Conservation (phyloP, 192 early-diverging fungal genomes). For the Backusella westeae region DNA sequence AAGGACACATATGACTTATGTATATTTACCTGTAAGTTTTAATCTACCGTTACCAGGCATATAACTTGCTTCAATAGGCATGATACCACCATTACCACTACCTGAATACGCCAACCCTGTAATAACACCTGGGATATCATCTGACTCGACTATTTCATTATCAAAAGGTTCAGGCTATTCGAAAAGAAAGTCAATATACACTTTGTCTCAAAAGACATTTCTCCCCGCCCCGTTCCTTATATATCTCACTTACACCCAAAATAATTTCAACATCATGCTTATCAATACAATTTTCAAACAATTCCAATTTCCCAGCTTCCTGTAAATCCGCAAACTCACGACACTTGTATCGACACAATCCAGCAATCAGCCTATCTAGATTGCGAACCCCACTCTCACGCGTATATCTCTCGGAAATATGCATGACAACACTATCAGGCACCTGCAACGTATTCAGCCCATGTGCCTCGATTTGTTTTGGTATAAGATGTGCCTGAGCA, state of each 20-base stretch:
- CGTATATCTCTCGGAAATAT: slow-evolving; percentile 71
- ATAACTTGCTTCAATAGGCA: slow-evolving; percentile 80
- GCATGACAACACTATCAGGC: slow-evolving; percentile 53
- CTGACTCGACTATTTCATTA: slow-evolving; percentile 54
- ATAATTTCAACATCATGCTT: slow-evolving; percentile 57
- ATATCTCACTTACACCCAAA: slow-evolving; percentile 49
- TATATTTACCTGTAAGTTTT: slow-evolving; percentile 56
- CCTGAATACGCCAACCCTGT: slow-evolving; percentile 81
- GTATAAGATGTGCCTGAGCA: slow-evolving; percentile 66
- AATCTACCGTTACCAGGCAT: slow-evolving; percentile 73
- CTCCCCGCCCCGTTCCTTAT: neutral
- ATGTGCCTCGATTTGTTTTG: slow-evolving; percentile 68
- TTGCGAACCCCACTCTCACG: slow-evolving; percentile 82
- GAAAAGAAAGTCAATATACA: slow-evolving; percentile 16
- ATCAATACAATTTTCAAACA: slow-evolving; percentile 47
- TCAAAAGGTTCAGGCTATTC: slow-evolving; percentile 56
- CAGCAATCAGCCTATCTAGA: slow-evolving; percentile 69
- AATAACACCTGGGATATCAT: slow-evolving; percentile 65
- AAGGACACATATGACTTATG: neutral
- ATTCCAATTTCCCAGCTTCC: slow-evolving; percentile 35
- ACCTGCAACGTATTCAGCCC: slow-evolving; percentile 55
- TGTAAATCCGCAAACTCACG: slow-evolving; percentile 63
- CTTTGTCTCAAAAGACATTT: neutral
- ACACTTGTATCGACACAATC: slow-evolving; percentile 65
- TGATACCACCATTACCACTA: slow-evolving; percentile 65